Evolutionary conservation across 495 filamentous ascomycete species (phyloP).

Genomic region (Thermochaetoides thermophila): DNA sequence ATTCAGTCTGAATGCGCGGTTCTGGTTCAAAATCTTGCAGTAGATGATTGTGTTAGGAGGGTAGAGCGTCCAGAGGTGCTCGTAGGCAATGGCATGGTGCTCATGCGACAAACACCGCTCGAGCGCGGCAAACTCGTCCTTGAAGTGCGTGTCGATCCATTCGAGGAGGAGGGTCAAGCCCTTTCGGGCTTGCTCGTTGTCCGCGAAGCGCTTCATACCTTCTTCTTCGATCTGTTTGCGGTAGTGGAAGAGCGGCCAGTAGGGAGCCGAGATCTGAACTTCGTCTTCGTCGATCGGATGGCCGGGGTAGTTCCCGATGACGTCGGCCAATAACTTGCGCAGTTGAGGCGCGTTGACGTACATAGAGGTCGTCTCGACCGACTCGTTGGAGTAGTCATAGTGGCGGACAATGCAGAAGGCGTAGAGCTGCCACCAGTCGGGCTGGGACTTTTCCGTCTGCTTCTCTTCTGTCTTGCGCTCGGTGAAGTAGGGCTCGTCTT

Average conservation of each 20-base stretch:
- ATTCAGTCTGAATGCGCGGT: conserved; percentile 18
- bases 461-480: conserved; percentile 16
- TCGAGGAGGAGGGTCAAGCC: conserved; percentile 18
- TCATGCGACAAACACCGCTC: conserved; percentile 12
- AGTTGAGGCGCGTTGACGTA: conserved; percentile 21
- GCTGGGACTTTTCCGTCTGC: conserved; percentile 16
- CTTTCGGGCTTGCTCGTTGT: conserved; percentile 14
- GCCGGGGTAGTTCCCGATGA: conserved; percentile 18
- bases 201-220: conserved; percentile 16
- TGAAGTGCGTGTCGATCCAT: conserved; percentile 24
- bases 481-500: conserved; percentile 15
- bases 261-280: conserved; percentile 20
- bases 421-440: conserved; percentile 24
- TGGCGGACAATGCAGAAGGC: conserved; percentile 20
- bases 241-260: conserved; percentile 20
- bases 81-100: conserved; percentile 18
- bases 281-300: conserved; percentile 19
- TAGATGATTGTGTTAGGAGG: conserved; percentile 14
- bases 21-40: conserved; percentile 12
- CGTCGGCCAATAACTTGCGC: conserved; percentile 17
- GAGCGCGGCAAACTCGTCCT: conserved; percentile 18
- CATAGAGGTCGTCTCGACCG: conserved; percentile 12
- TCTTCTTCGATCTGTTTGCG: conserved; percentile 14
- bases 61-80: conserved; percentile 25
- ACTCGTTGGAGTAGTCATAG: conserved; percentile 12